A percentile compares a stretch with the other conserved stretches of the same genome.
phyloP scores from a whole-genome alignment of 306 rosid species.

The Vigna angularis region DNA sequence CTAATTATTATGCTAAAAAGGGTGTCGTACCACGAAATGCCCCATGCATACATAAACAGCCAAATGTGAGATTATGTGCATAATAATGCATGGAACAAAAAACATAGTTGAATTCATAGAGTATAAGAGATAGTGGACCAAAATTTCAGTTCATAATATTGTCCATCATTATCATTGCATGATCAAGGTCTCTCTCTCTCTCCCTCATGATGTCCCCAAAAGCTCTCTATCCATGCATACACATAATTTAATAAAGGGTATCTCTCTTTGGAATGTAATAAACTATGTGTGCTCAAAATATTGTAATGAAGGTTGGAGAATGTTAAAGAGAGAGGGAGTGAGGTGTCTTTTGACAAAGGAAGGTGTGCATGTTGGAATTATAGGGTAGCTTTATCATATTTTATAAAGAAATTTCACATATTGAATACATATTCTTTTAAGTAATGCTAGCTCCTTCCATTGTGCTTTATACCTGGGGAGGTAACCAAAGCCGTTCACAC shows the following conservation, averaged over 20 bases:
- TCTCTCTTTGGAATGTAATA: conserved; percentile 32
- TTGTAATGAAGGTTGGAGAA: conserved; percentile 37
- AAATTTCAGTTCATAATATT: conserved; percentile 27
- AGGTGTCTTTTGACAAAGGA: conserved; percentile 69
- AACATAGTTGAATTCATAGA: conserved; percentile 31
- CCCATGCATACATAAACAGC: conserved; percentile 46
- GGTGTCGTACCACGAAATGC: conserved; percentile 68
- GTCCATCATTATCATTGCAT: conserved; percentile 60
- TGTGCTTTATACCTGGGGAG: conserved; percentile 55
- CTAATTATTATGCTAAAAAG: conserved; percentile 66
- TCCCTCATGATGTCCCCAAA: conserved; percentile 55
- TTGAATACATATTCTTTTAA: conserved; percentile 47
- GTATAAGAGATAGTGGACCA: neutral
- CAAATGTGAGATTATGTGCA: conserved; percentile 49
- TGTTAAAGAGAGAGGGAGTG: conserved; percentile 42
- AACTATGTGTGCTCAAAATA: conserved; percentile 27
- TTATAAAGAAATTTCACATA: conserved; percentile 7
- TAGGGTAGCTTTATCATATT: conserved; percentile 53
- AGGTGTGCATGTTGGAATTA: conserved; percentile 57
- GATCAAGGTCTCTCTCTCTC: conserved; percentile 36
- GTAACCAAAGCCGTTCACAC: conserved; percentile 58
- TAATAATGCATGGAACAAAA: conserved; percentile 26
- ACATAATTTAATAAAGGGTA: conserved; percentile 34
- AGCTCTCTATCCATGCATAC: conserved; percentile 46
- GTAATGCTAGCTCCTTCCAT: conserved; percentile 52